Evolutionary conservation across 345 rosid species (phyloP).

Genomic region (Populus simonii): DNA sequence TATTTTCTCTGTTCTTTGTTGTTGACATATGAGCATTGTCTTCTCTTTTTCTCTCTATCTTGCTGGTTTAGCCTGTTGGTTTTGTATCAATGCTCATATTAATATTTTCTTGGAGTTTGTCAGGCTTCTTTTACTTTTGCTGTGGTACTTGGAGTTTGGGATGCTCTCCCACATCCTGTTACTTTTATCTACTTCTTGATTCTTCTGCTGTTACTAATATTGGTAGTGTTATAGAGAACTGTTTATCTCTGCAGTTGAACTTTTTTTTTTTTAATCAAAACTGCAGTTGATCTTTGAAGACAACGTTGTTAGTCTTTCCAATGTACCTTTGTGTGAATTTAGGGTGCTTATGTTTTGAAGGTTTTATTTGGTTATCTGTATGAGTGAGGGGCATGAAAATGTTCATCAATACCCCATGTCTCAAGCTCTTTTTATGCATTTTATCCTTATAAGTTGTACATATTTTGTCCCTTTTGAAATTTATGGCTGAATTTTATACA

Average conservation of each 20-base stretch:
- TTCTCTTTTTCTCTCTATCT: neutral
- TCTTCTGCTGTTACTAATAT: too few species aligned
- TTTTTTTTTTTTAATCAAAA: too few species aligned
- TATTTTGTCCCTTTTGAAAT: neutral
- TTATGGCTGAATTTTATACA: neutral
- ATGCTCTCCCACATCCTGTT: constrained; percentile 31
- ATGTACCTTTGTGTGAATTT: too few species aligned
- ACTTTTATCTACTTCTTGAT: too few species aligned
- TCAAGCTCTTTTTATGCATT: neutral
- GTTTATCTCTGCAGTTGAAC: too few species aligned
- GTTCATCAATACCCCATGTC: neutral
- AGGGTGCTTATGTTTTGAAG: neutral
- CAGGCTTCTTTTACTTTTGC: constrained; percentile 35
- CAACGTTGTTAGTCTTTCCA: too few species aligned
- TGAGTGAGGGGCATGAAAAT: neutral
- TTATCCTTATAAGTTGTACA: too few species aligned
- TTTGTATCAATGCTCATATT: constrained; percentile 15
- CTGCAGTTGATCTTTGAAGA: too few species aligned
- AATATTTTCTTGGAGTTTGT: constrained; percentile 29
- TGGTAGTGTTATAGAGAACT: too few species aligned
- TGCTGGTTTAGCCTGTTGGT: constrained; percentile 1
- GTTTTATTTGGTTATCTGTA: neutral
- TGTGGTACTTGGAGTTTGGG: constrained; percentile 49
- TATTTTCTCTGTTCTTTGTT: neutral
- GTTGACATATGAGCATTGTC: constrained; percentile 1